Evolutionary conservation across 2,329 filamentous ascomycete genomes (phyloP), one percentile per base, ranked within the genome.

Genomic region (Xylaria sp.): DNA sequence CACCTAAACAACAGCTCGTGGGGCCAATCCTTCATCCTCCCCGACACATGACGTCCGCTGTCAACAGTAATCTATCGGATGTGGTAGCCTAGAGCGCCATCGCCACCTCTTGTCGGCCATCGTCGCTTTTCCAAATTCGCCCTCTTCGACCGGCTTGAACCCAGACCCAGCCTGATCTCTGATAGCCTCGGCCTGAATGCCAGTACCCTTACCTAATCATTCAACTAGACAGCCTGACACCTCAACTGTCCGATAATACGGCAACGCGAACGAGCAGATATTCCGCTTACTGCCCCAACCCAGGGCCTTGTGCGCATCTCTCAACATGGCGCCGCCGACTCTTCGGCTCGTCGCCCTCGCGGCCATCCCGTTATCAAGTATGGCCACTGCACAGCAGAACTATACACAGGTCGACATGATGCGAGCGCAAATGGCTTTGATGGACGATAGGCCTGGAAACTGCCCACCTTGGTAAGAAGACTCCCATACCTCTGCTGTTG

Each of bases 391-490:
- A 42, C 82, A 78, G 72, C 75, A 69, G 66, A 90, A 88, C 74
- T 88, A 86, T 71, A 87, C 87, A 56, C 83, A 84, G 53, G 75
- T 83, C 67, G 85, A 87, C 69, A 87, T 84, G 78, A 80, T 86
- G 74, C 86, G 82, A 70, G 86, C 87, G 43, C 87, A 91, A 74
- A 82, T 93, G 73, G 85, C 89, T 38, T 79, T 94, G 49, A 86
- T 92, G 78, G 89, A 87, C 68, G 88, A 90, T 71, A 86, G 92
- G 52, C 90, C 92, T 6, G 85, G 86, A 66, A 87, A 90, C 72
- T 95, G 92, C 74, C 92, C 92, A 56, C 92, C 92, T 73, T 95
- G 88, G 88, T 90, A 78, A 69, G 80, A 77, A 45, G 35, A 43
- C 33, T 62, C 35, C 50, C 28, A 9, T 47, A 12, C 14, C 69